Evolutionary conservation across 2,329 filamentous ascomycete genomes (phyloP).

Genomic region (Calonectria henricotiae): DNA sequence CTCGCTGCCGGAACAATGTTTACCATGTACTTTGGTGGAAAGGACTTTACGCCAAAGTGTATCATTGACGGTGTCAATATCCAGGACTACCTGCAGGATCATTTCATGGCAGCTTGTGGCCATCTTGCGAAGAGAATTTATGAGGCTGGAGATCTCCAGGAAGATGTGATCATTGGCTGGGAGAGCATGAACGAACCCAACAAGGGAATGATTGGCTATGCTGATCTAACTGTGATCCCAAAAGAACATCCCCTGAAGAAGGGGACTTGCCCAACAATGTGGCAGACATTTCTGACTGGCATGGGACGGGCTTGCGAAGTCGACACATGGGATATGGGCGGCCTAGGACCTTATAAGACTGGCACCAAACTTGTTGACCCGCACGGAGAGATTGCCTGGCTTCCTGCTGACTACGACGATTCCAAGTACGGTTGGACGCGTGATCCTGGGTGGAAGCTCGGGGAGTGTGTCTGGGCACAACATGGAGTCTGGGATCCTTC

Average conservation of each 20-base stretch:
- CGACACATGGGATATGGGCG: conserved; percentile 93
- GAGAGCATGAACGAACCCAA: conserved; percentile 98
- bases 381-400: conserved; percentile 87
- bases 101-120: conserved; percentile 85
- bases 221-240: conserved; percentile 86
- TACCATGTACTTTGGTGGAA: conserved; percentile 92
- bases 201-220: conserved; percentile 86
- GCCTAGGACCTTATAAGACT: conserved; percentile 91
- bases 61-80: conserved; percentile 97
- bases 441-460: conserved; percentile 89
- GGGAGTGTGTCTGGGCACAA: conserved; percentile 97
- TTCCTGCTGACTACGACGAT: conserved; percentile 88
- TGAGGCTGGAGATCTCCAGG: conserved; percentile 90
- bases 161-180: conserved; percentile 93
- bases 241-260: conserved; percentile 92
- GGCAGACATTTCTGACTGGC: conserved; percentile 94
- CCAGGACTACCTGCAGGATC: conserved; percentile 92
- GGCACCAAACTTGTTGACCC: conserved; percentile 89
- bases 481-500: conserved; percentile 94
- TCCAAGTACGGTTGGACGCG: conserved; percentile 91
- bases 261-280: conserved; percentile 92
- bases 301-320: conserved; percentile 92
- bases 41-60: conserved; percentile 94
- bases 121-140: conserved; percentile 89
- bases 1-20: conserved; percentile 92